Evolutionary conservation across 2,329 filamentous ascomycete species (phyloP), one percentile per base, ranked within the genome.

Genomic region (Ambrosiella xylebori): DNA sequence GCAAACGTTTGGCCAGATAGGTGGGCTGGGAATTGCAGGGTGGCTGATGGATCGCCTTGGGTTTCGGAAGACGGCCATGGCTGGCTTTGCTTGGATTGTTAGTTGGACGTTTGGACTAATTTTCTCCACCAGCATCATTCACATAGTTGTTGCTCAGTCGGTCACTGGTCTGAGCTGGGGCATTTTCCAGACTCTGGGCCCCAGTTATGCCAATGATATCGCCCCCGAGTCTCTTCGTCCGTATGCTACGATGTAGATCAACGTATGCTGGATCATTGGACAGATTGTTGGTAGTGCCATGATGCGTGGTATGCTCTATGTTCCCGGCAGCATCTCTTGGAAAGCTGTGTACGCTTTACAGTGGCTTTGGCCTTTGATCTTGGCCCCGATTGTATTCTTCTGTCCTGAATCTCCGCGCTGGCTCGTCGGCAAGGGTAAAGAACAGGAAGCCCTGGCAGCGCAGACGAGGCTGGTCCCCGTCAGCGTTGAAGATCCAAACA

Each of bases 1-100:
- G 4, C 67, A 69, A 2, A 65, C 68, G 6, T 67, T 73, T 13
- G 75, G 75, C 7, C 69, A 71, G 44, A 73, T 78, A 15, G n/a
- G 75, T 2, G 75, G 76, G 0, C 65, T 74, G 1, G 64, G 71
- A 35, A 55, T 73, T 45, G 71, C 71, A 59, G 74, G 75, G 15
- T 66, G 66, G 49, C 59, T 74, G n/a, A 68, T 71, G 1, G 70
- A 75, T 1, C 63, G 65, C 1, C 67, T 65, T 47, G 71, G 71
- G 3, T 71, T 73, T 59, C 66, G 68, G 44, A 66, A 68, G 62
- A 72, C 70, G 1, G 68, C 76, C 56, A 65, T 76, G 37, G 68
- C 61, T 1, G 67, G 69, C 1, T 64, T 76, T 44, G 61, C 65
- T 3, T 41, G 63, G 63, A 59, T 71, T 68, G 62, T 67, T 1